Conservation (phyloP, 2,329 filamentous ascomycete genomes). For the Pseudocercospora pini-densiflorae region DNA sequence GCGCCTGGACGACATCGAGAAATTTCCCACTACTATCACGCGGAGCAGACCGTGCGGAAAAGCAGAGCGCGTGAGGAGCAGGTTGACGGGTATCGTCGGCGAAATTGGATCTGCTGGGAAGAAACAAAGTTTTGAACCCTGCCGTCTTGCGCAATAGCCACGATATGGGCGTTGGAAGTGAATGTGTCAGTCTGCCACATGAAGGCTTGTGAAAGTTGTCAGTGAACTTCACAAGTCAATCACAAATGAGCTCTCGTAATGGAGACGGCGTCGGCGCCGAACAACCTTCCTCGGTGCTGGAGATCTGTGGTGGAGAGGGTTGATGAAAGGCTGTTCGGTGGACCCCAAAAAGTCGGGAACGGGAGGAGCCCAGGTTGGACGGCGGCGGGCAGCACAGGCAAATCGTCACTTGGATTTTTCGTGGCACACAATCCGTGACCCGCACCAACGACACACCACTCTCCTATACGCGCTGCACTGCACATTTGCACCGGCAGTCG, state of each 20-base stretch:
- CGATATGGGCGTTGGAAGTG: background rate
- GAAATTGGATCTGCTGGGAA: constrained; percentile 2
- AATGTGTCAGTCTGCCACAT: background rate
- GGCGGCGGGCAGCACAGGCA: background rate
- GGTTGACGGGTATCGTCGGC: background rate
- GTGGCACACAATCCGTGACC: background rate
- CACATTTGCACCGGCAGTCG: background rate
- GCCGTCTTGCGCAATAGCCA: constrained; percentile 5
- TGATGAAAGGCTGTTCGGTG: background rate
- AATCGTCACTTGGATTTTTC: background rate
- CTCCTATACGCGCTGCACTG: background rate
- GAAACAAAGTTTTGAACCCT: background rate
- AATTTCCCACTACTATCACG: background rate
- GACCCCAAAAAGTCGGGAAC: background rate
- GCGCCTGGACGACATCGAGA: background rate
- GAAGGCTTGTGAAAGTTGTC: background rate
- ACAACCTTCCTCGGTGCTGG: background rate
- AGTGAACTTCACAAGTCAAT: background rate
- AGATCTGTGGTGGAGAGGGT: background rate
- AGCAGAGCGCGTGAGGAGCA: background rate
- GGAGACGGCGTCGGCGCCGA: background rate
- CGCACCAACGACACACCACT: background rate
- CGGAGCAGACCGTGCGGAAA: background rate
- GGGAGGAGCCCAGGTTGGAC: background rate
- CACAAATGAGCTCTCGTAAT: constrained; percentile 1